A percentile compares a stretch with the other conserved stretches of the same genome.
These are phyloP conservation scores for Phylloporus arenicola DNA, from an alignment of 768 basidiomycete genomes.

Conservation along the genomic window DNA sequence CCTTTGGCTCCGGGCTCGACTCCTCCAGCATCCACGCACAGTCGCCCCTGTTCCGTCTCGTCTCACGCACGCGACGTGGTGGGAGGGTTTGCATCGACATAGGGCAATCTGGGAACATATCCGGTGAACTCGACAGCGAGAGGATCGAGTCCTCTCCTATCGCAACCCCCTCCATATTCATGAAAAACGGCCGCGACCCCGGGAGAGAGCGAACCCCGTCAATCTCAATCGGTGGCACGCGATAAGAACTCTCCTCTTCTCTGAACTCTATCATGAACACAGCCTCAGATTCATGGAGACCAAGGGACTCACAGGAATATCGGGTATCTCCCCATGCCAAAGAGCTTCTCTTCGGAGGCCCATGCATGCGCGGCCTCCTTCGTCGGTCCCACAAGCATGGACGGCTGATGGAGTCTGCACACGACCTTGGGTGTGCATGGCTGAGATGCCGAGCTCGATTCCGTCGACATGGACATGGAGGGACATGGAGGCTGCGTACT, in stretches of 20 bases:
- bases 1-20: constrained; percentile 24
- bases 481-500: not conserved
- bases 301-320: constrained; percentile 14
- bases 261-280: constrained; percentile 2
- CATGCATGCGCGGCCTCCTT: constrained; percentile 8
- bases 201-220: constrained; percentile 41
- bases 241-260: not conserved
- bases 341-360: not conserved
- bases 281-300: not conserved
- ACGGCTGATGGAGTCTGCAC: constrained; percentile 10
- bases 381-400: constrained; percentile 13
- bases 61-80: constrained; percentile 22
- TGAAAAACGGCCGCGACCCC: constrained; percentile 41
- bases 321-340: constrained; percentile 1
- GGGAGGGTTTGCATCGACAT: constrained; percentile 32
- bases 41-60: constrained; percentile 30
- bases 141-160: constrained; percentile 41
- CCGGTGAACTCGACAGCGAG: constrained; percentile 34
- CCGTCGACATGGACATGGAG: constrained; percentile 1
- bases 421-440: not conserved
- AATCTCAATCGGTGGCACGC: constrained; percentile 13
- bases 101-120: constrained; percentile 22
- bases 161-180: constrained; percentile 30
- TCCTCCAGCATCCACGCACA: constrained; percentile 39
- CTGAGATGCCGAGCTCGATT: not conserved